These are phyloP conservation scores for Shiraia bambusicola DNA, from an alignment of 2,329 filamentous ascomycete genomes.

Conservation along the genomic window DNA sequence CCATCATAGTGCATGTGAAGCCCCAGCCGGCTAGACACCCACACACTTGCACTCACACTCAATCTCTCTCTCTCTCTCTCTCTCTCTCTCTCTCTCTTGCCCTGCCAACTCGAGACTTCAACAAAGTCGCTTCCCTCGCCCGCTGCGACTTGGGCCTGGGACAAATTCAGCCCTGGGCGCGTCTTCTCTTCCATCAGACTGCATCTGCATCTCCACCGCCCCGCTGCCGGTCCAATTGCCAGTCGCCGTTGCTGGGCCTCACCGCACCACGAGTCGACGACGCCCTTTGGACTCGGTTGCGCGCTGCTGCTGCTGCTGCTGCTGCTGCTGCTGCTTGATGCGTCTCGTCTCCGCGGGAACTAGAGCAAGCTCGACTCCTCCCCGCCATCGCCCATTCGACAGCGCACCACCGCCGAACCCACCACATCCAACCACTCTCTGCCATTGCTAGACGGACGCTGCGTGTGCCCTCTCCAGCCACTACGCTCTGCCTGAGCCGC, in stretches of 20 bases:
- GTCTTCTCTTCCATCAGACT: no score
- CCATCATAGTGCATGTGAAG: constrained; percentile 4
- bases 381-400: constrained; percentile 22
- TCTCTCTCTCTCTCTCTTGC: no score
- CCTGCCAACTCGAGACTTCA: constrained; percentile 4
- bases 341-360: constrained; percentile 11
- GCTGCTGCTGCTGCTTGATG: constrained; percentile 5
- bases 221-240: constrained; percentile 6
- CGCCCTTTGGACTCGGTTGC: constrained; percentile 6
- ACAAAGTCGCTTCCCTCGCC: background rate
- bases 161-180: no score
- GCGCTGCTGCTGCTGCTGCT: no score
- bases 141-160: no score
- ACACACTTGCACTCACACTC: no score
- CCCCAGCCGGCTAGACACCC: background rate
- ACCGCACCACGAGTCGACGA: constrained; percentile 9
- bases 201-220: constrained; percentile 3
- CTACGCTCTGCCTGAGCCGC: constrained; percentile 4
- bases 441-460: constrained; percentile 1
- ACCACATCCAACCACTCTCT: constrained; percentile 10
- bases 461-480: constrained; percentile 1
- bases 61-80: no score
- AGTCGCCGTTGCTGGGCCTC: constrained; percentile 3
- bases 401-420: constrained; percentile 16
- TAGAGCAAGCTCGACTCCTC: constrained; percentile 13